Evolutionary conservation across 108 stramenopile species (phyloP), one percentile per base, ranked within the genome.

Genomic region (Cyclotella choctawhatcheeana): DNA sequence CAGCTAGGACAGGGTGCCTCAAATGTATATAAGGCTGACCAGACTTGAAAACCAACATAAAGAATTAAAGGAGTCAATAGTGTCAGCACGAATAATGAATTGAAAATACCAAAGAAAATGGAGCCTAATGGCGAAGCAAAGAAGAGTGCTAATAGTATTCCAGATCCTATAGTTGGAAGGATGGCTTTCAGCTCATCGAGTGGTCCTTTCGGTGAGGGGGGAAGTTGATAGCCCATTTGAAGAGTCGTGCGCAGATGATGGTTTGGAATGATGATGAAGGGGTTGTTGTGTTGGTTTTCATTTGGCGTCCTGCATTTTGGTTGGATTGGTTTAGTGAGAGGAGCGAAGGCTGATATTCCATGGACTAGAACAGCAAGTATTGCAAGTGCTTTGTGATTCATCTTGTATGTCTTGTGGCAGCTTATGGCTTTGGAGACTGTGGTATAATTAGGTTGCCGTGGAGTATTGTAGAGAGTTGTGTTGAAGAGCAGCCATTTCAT

Each of bases 61-160:
- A 73, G 55, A 26, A 92, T 22, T 18, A 89, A 56, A 0, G 91
- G 91, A 52, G 78, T 67, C 44, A 89, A 21, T 24, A 92, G 58
- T 0, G 82, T 44, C 35, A 92, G 62, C 10, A 87, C 61, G 29
- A 92, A 79, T 56, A 92, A 66, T 7, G 86, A 87, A 45, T 92
- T 92, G 73, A 83, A 72, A 32, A 89, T 74, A n/a, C 84, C 84
- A 44, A 89, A 86, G 47, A 92, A 84, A n/a, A 85, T 44, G 0
- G 84, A 84, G 20, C 91, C 91, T 7, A 92, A 58, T 13, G 91
- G 91, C 2, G 87, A 86, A 7, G 75, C 74, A 63, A 92, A 92
- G 75, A 92, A 92, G 16, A 79, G 70, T 6, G 26, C 71, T 14
- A 79, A 51, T 12, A 72, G 43, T 1, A 72, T 20, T 22, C 37